Percentiles rank a stretch among this genome's conserved stretches.
Evolutionary conservation across 208 protist species (phyloP).

Genomic region (Trichomonas vaginalis): DNA sequence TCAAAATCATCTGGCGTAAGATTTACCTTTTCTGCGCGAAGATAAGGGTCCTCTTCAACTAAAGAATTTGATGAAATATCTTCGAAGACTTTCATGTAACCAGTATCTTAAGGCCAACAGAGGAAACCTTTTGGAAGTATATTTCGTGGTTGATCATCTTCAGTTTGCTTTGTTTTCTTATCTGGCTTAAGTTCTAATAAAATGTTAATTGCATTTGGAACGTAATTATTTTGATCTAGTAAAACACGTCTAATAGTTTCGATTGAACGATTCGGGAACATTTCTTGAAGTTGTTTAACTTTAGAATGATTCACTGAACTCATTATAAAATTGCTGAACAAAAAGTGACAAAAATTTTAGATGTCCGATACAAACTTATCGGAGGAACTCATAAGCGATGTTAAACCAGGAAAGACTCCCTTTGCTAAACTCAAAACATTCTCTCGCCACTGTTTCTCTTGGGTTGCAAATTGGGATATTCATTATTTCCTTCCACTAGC

Average conservation of each 20-base stretch:
- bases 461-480: background rate
- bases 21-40: too few relatives aligned
- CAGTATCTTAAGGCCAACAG: background rate
- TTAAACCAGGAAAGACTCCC: background rate
- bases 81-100: background rate
- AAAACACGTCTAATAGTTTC: background rate
- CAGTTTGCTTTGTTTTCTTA: background rate
- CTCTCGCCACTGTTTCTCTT: background rate
- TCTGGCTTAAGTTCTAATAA: background rate
- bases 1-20: too few relatives aligned
- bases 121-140: background rate
- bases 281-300: background rate
- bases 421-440: background rate
- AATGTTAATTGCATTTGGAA: background rate
- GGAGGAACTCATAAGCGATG: background rate
- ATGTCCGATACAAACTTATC: background rate
- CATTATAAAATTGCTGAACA: too few relatives aligned
- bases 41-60: too few relatives aligned
- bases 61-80: too few relatives aligned
- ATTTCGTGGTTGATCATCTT: background rate
- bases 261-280: background rate
- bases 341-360: background rate
- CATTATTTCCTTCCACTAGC: constrained; percentile 8
- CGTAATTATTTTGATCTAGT: background rate
- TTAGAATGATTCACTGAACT: too few relatives aligned